Evolutionary conservation across 2,329 filamentous ascomycete genomes (phyloP).

Genomic region (Colletotrichum ledebouriae): DNA sequence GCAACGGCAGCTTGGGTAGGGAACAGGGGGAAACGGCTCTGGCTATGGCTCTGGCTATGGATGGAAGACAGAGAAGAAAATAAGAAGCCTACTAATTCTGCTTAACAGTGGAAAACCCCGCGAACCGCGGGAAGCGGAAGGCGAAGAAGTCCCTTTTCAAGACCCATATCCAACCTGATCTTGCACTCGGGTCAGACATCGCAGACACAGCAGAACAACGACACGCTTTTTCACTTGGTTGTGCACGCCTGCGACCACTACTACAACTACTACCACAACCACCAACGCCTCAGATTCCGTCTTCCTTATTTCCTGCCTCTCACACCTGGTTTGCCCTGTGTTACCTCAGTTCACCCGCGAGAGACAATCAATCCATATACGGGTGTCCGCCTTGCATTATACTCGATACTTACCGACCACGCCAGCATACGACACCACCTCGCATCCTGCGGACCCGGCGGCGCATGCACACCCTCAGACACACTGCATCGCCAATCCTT

Average conservation of each 20-base stretch:
- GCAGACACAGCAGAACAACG: no score
- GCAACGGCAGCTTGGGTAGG: constrained; percentile 15
- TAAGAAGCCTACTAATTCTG: constrained; percentile 30
- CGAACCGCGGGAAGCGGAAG: constrained; percentile 15
- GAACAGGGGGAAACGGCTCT: constrained; percentile 24
- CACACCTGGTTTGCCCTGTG: not conserved
- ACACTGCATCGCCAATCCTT: not conserved
- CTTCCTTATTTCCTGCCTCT: not conserved
- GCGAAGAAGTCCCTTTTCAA: not conserved
- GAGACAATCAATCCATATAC: not conserved
- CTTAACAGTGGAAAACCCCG: constrained; percentile 30
- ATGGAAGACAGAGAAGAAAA: not conserved
- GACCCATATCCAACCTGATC: no score
- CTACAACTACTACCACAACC: no score
- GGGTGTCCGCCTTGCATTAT: constrained; percentile 6
- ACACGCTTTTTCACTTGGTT: no score
- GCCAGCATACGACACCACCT: not conserved
- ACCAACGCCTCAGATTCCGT: not conserved
- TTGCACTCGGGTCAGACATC: no score
- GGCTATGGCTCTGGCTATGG: constrained; percentile 1
- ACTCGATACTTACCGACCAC: constrained; percentile 1
- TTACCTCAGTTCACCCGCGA: not conserved
- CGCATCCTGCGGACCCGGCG: not conserved
- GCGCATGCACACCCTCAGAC: not conserved
- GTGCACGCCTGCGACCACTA: no score